Conservation (phyloP, 2,329 filamentous ascomycete species). For the Sphaerulina musiva region DNA sequence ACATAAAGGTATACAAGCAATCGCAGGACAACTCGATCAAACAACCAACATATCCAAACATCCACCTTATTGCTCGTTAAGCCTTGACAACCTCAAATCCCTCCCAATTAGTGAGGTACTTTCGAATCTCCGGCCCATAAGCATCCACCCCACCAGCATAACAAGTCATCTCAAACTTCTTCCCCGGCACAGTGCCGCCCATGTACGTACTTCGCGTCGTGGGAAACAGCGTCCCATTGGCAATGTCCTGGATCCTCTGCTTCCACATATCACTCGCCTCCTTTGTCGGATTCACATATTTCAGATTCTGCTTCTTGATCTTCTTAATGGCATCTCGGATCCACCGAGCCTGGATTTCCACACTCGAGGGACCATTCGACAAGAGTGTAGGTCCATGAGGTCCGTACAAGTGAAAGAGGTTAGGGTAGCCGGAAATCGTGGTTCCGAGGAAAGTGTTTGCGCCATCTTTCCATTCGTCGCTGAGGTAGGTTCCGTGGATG, state of each 20-base stretch:
- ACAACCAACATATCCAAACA: neutral
- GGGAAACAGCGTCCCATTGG: conserved; percentile 26
- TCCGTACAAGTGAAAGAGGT: conserved; percentile 36
- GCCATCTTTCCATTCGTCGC: conserved; percentile 41
- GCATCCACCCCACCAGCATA: conserved; percentile 28
- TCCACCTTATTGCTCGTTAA: conserved; percentile 1
- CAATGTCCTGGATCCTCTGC: conserved; percentile 27
- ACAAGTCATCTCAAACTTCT: conserved; percentile 27
- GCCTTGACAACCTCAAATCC: conserved; percentile 26
- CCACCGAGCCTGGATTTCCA: conserved; percentile 41
- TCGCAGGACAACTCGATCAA: too few relatives aligned
- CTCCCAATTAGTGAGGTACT: conserved; percentile 21
- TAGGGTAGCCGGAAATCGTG: conserved; percentile 30
- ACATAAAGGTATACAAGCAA: too few relatives aligned
- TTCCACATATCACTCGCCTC: conserved; percentile 28
- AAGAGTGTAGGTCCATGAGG: conserved; percentile 41
- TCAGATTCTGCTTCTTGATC: conserved; percentile 22
- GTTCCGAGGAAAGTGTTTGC: conserved; percentile 42
- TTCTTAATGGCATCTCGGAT: conserved; percentile 28
- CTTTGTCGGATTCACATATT: conserved; percentile 27
- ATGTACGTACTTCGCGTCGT: conserved; percentile 27
- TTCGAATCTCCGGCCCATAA: conserved; percentile 27
- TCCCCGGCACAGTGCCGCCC: conserved; percentile 27
- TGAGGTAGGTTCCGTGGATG: conserved; percentile 23
- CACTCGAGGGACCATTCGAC: conserved; percentile 39